phyloP scores from a whole-genome alignment of 495 filamentous ascomycete species.

The Lineolata rhizophorae region DNA sequence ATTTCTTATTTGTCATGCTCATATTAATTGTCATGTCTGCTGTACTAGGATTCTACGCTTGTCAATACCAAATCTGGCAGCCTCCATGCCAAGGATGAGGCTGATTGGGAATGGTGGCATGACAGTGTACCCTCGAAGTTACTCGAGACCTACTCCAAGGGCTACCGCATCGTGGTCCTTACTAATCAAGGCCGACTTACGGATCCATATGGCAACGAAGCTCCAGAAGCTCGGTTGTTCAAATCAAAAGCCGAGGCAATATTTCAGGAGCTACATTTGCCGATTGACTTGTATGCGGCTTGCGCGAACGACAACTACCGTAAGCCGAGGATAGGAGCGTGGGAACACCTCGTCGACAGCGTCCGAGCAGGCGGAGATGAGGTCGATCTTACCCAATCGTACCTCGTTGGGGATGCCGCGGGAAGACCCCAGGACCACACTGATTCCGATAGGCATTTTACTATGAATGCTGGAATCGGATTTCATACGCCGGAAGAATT shows the following conservation, averaged over 20 bases:
- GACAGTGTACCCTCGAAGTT: background rate
- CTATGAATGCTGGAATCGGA: constrained; percentile 2
- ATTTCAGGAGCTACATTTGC: constrained; percentile 1
- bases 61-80: background rate
- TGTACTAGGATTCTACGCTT: background rate
- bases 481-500: constrained; percentile 2
- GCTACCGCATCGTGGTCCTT: constrained; percentile 3
- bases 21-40: background rate
- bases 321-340: constrained; percentile 3
- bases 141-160: background rate
- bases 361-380: background rate
- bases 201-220: background rate
- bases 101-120: background rate
- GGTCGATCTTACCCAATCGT: constrained; percentile 1
- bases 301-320: constrained; percentile 4
- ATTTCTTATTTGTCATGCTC: background rate
- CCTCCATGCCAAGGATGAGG: background rate
- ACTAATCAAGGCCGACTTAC: constrained; percentile 4
- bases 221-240: constrained; percentile 1
- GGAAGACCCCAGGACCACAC: constrained; percentile 2
- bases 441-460: constrained; percentile 3
- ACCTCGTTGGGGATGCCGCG: constrained; percentile 3
- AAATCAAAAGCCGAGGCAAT: constrained; percentile 1
- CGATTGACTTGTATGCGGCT: constrained; percentile 2
- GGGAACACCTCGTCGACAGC: background rate